These are phyloP conservation scores for Penstemon barbatus DNA, from an alignment of 257 asterid genomes.

Conservation along the genomic window DNA sequence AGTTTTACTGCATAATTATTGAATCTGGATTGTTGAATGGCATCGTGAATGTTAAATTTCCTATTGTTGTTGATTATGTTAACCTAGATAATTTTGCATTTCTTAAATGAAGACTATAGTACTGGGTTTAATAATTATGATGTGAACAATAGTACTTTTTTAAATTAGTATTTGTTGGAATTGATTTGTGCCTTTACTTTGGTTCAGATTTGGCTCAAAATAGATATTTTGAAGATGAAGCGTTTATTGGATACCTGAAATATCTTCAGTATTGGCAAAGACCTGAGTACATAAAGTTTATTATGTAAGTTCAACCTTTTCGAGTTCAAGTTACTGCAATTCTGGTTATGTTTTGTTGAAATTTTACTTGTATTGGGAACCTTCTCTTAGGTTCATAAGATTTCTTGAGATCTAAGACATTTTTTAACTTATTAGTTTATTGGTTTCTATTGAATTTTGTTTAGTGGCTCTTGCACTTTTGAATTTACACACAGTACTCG, in stretches of 20 bases:
- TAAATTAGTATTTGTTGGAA: neutral
- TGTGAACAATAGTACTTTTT: neutral
- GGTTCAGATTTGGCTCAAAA: slow-evolving; percentile 93
- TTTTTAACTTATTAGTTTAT: neutral
- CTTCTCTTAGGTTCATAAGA: neutral
- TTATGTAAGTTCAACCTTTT: slow-evolving; percentile 50
- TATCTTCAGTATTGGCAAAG: slow-evolving; percentile 97
- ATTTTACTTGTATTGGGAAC: too few relatives aligned
- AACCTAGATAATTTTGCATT: neutral
- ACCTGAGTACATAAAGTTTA: slow-evolving; percentile 81
- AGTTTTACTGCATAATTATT: neutral
- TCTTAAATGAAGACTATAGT: neutral
- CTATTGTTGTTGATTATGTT: neutral
- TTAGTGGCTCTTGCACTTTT: neutral
- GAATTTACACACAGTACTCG: neutral
- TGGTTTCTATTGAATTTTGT: neutral
- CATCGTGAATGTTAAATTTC: neutral
- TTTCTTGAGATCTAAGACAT: too few relatives aligned
- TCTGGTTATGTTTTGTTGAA: neutral
- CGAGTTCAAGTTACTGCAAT: slow-evolving; percentile 8
- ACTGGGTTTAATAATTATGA: neutral
- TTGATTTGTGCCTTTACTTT: slow-evolving; percentile 26
- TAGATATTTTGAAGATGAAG: slow-evolving; percentile 90
- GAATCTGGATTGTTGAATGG: slow-evolving; percentile 3
- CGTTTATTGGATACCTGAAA: slow-evolving; percentile 84